phyloP scores from a whole-genome alignment of 768 basidiomycete species.

The Naganishia kalamii region DNA sequence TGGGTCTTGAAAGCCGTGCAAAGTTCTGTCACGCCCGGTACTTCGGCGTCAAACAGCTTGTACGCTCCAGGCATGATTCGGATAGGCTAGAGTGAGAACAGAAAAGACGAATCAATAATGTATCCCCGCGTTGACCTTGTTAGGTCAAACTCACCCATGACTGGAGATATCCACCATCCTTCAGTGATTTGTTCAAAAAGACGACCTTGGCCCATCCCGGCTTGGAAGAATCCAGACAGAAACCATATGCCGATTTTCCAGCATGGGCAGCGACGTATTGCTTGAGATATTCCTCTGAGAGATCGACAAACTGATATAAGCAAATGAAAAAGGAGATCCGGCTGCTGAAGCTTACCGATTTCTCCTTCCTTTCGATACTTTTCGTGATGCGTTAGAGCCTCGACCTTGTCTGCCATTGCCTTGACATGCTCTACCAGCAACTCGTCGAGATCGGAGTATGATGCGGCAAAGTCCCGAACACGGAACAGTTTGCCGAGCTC shows the following conservation, averaged over 20 bases:
- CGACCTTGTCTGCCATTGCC: slow-evolving; percentile 84
- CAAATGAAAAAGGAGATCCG: background rate
- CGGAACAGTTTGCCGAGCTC: slow-evolving; percentile 45
- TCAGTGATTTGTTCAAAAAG: slow-evolving; percentile 73
- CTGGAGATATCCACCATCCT: slow-evolving; percentile 74
- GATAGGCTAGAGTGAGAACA: slow-evolving; percentile 36
- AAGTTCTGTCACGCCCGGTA: slow-evolving; percentile 82
- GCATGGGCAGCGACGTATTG: slow-evolving; percentile 90
- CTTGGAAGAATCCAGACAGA: slow-evolving; percentile 76
- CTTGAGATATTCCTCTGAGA: slow-evolving; percentile 71
- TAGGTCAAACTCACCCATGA: slow-evolving; percentile 66
- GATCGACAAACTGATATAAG: background rate
- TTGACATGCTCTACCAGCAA: slow-evolving; percentile 93
- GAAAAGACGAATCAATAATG: background rate
- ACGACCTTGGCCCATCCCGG: slow-evolving; percentile 91
- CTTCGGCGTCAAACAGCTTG: slow-evolving; percentile 80
- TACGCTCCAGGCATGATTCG: slow-evolving; percentile 52
- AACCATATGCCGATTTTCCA: slow-evolving; percentile 90
- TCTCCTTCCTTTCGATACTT: slow-evolving; percentile 89
- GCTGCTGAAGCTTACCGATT: slow-evolving; percentile 60
- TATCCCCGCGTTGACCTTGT: background rate
- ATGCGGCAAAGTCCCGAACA: slow-evolving; percentile 47
- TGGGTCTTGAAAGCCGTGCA: slow-evolving; percentile 91
- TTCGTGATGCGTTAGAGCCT: slow-evolving; percentile 90
- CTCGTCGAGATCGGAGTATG: slow-evolving; percentile 90